A percentile compares a stretch with the other conserved stretches of the same genome.
These are phyloP conservation scores for Thecaphora frezii DNA, from an alignment of 1,284 basidiomycete genomes.

Conservation along the genomic window DNA sequence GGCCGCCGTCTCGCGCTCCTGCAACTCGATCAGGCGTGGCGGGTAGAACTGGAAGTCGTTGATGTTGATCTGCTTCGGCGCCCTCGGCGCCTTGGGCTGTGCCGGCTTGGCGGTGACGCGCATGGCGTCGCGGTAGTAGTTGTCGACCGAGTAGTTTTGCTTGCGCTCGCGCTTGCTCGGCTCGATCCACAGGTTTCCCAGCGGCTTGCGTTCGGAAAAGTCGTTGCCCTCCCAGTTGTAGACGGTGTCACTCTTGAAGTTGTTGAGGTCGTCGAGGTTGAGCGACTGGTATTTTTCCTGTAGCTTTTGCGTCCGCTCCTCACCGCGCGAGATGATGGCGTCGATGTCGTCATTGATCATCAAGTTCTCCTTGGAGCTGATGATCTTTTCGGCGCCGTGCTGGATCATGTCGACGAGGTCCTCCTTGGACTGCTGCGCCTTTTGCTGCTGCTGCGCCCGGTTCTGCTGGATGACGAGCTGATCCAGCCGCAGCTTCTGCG, in stretches of 20 bases:
- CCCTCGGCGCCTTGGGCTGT: slow-evolving; percentile 77
- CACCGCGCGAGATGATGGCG: slow-evolving; percentile 75
- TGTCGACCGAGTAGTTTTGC: slow-evolving; percentile 79
- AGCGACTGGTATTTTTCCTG: slow-evolving; percentile 90
- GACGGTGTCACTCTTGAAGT: slow-evolving; percentile 86
- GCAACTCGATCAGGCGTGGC: slow-evolving; percentile 75
- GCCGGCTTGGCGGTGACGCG: slow-evolving; percentile 71
- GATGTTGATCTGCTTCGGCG: slow-evolving; percentile 86
- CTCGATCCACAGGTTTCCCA: slow-evolving; percentile 69
- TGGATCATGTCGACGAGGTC: slow-evolving; percentile 98
- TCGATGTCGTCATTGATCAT: slow-evolving; percentile 91
- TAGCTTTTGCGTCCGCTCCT: slow-evolving; percentile 84
- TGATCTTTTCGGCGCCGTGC: slow-evolving; percentile 95
- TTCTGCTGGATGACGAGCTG: slow-evolving; percentile 98
- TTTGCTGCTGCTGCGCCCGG: slow-evolving; percentile 65
- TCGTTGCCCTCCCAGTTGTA: slow-evolving; percentile 94
- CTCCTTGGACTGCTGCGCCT: slow-evolving; percentile 86
- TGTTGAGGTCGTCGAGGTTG: slow-evolving; percentile 91
- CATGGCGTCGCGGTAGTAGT: slow-evolving; percentile 83
- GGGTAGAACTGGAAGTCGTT: slow-evolving; percentile 99
- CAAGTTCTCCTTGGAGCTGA: slow-evolving; percentile 69
- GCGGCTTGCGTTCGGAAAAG: slow-evolving; percentile 71
- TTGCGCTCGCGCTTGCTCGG: slow-evolving; percentile 94
- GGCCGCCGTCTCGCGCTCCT: slow-evolving; percentile 72
- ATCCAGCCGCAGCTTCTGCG: slow-evolving; percentile 91